Conservation (phyloP, 495 filamentous ascomycete genomes). For the Podospora sp. region DNA sequence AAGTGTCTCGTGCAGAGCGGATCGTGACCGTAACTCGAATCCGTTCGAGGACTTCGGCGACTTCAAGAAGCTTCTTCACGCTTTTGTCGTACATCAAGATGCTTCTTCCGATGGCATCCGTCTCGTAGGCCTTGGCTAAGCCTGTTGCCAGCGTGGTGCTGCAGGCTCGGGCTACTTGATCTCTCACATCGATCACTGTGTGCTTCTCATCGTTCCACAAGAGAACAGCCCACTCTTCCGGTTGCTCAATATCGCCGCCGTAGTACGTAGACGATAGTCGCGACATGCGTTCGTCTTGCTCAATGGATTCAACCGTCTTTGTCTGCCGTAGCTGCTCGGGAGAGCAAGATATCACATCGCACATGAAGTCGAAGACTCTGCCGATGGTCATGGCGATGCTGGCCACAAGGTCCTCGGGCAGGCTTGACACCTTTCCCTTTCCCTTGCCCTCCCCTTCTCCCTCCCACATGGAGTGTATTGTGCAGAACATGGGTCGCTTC, state of each 20-base stretch:
- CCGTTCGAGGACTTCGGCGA: slow-evolving; percentile 83
- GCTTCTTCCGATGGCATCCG: slow-evolving; percentile 81
- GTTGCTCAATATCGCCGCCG: slow-evolving; percentile 53
- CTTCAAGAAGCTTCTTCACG: slow-evolving; percentile 68
- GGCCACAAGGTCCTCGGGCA: slow-evolving; percentile 73
- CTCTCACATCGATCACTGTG: slow-evolving; percentile 84
- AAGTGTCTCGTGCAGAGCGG: slow-evolving; percentile 88
- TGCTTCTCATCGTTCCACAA: slow-evolving; percentile 99
- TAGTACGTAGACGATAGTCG: slow-evolving; percentile 75
- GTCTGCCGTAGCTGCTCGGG: slow-evolving; percentile 88
- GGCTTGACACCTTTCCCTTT: slow-evolving; percentile 61
- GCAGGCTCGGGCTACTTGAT: slow-evolving; percentile 90
- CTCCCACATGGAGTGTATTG: slow-evolving; percentile 77
- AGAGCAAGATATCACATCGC: slow-evolving; percentile 95
- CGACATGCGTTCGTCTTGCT: slow-evolving; percentile 78
- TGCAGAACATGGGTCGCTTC: slow-evolving; percentile 83
- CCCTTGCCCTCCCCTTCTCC: slow-evolving; percentile 56
- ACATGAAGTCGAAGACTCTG: slow-evolving; percentile 86
- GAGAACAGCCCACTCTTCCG: slow-evolving; percentile 78
- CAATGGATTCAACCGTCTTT: slow-evolving; percentile 78
- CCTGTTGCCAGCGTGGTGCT: slow-evolving; percentile 69
- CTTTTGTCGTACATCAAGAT: slow-evolving; percentile 76
- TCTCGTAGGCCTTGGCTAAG: slow-evolving; percentile 76
- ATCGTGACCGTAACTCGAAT: slow-evolving; percentile 97
- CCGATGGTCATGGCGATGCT: slow-evolving; percentile 83